These are phyloP conservation scores for Fomitopsis serialis DNA, from an alignment of 768 basidiomycete genomes.

Conservation along the genomic window DNA sequence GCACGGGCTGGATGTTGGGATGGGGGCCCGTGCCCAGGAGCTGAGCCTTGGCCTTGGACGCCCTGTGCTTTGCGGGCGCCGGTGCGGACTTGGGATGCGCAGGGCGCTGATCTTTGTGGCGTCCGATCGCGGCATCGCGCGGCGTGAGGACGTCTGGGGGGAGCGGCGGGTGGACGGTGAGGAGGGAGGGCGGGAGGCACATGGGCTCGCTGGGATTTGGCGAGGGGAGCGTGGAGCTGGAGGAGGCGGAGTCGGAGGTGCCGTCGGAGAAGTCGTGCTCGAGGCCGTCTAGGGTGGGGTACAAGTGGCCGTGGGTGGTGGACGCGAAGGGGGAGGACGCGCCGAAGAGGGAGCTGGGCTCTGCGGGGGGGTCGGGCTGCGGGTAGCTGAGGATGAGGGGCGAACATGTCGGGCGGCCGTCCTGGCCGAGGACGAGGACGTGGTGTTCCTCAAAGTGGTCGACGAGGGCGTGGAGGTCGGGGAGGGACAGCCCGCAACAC, in stretches of 20 bases:
- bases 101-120: background rate
- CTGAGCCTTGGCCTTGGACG: background rate
- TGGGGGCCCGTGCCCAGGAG: background rate
- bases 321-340: background rate
- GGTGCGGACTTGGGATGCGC: background rate
- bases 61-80: background rate
- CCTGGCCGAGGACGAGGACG: conserved; percentile 27
- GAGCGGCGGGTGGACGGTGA: conserved; percentile 12
- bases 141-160: background rate
- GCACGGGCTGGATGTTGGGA: background rate
- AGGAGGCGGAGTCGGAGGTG: conserved; percentile 6
- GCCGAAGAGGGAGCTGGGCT: conserved; percentile 8
- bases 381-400: conserved; percentile 27
- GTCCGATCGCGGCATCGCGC: background rate
- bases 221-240: conserved; percentile 1
- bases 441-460: conserved; percentile 45
- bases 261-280: conserved; percentile 7
- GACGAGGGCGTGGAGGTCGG: conserved; percentile 44
- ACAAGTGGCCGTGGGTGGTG: conserved; percentile 1
- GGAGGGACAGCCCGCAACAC: conserved; percentile 41
- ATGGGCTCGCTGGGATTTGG: conserved; percentile 12
- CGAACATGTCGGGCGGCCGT: conserved; percentile 6
- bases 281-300: conserved; percentile 1
- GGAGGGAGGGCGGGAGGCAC: conserved; percentile 19
- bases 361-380: conserved; percentile 22